These are phyloP conservation scores for Talaromyces verruculosus DNA, from an alignment of 2,329 filamentous ascomycete species.

Conservation along the genomic window DNA sequence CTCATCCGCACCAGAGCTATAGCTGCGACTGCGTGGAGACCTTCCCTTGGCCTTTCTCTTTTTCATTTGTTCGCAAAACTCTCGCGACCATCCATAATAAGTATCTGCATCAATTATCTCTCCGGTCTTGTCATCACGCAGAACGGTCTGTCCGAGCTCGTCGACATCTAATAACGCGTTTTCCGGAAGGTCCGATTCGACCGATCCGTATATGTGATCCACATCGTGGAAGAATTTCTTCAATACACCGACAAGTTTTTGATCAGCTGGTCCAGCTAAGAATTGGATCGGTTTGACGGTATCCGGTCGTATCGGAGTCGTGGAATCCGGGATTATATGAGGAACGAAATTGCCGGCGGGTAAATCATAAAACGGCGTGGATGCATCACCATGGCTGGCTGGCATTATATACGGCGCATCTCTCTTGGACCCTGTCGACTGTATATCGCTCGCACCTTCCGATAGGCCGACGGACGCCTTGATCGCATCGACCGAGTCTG, in stretches of 20 bases:
- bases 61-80: slow-evolving; percentile 81
- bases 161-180: slow-evolving; percentile 64
- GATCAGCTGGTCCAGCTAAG: slow-evolving; percentile 65
- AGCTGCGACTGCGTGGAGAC: slow-evolving; percentile 45
- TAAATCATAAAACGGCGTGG: slow-evolving; percentile 75
- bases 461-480: slow-evolving; percentile 32
- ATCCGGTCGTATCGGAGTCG: slow-evolving; percentile 68
- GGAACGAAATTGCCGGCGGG: slow-evolving; percentile 80
- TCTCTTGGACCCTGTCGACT: slow-evolving; percentile 45
- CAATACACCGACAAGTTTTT: slow-evolving; percentile 65
- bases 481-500: slow-evolving; percentile 35
- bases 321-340: slow-evolving; percentile 73
- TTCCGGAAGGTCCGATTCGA: slow-evolving; percentile 49
- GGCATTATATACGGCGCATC: slow-evolving; percentile 70
- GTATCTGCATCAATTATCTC: slow-evolving; percentile 66
- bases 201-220: slow-evolving; percentile 64
- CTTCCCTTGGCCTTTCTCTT: slow-evolving; percentile 32
- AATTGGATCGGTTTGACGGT: slow-evolving; percentile 72
- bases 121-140: slow-evolving; percentile 65
- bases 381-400: slow-evolving; percentile 71
- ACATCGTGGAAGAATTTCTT: slow-evolving; percentile 68
- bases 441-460: slow-evolving; percentile 33
- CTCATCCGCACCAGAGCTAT: slow-evolving; percentile 33
- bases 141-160: slow-evolving; percentile 68
- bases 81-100: slow-evolving; percentile 84